Evolutionary conservation across 257 asterid species (phyloP), one percentile per base, ranked within the genome.

Genomic region (Scutellaria galericulata): DNA sequence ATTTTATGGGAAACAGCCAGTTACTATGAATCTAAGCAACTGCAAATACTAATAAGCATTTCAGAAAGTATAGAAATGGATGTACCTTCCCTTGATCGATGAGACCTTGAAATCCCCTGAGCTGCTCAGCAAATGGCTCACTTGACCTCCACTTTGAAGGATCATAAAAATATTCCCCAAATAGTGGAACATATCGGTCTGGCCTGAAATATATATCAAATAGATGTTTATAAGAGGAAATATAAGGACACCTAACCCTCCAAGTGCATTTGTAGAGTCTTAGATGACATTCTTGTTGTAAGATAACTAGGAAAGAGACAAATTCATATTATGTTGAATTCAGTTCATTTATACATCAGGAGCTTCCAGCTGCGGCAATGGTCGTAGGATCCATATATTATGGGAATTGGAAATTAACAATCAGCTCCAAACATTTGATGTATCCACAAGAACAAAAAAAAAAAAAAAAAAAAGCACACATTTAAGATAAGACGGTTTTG

Each of bases 21-120:
- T 39, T 65, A 40, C 63, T 39, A 46, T 39, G 39, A 9, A 9
- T 14, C 6, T 47, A 47, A 24, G 47, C 11, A 18, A 24, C 10
- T 62, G 68, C 8, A 66, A 59, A 77, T 39, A 64, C 41, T 9
- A 42, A 78, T 46, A 79, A 54, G 42, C 41, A 82, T 14, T 77
- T 66, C 37, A 47, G 76, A 45, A 50, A 37, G 55, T 42, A 57
- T 47, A 57, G 53, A 1, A 55, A 51, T 68, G 45, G 13, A 52
- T 55, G 54, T 77, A 93, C 98, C 96, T 91, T 93, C 76, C 98
- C 98, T 78, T 86, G 87, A 70, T 87, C 87, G 67, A 93, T 86
- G 79, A 91, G 90, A 72, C 89, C 96, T 69, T 93, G 88, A 68
- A 93, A 85, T 79, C 85, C 96, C 78, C 84, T 84, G 64, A 93